Evolutionary conservation across 805 yeast species (phyloP).

Genomic region (Candida odintsovae): DNA sequence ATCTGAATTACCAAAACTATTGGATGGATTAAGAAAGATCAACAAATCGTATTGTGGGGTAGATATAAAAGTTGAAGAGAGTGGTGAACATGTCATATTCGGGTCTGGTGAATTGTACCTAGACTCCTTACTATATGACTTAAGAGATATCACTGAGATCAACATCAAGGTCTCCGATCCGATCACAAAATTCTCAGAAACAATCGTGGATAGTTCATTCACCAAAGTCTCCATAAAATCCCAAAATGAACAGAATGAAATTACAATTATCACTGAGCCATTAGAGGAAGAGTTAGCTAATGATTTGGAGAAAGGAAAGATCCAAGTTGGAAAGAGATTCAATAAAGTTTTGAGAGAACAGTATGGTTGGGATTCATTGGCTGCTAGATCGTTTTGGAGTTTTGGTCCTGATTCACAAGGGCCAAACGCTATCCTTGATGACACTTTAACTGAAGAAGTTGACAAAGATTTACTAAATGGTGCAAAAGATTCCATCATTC

Average conservation of each 20-base stretch:
- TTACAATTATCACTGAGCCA: constrained; percentile 77
- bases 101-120: constrained; percentile 87
- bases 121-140: constrained; percentile 77
- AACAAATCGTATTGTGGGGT: constrained; percentile 62
- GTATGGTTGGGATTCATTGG: constrained; percentile 78
- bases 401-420: constrained; percentile 54
- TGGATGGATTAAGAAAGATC: constrained; percentile 61
- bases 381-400: constrained; percentile 78
- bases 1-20: constrained; percentile 66
- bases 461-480: constrained; percentile 43
- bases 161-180: constrained; percentile 85
- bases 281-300: constrained; percentile 45
- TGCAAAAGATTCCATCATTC: constrained; percentile 50
- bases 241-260: constrained; percentile 44
- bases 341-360: constrained; percentile 49
- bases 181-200: constrained; percentile 71
- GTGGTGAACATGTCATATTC: constrained; percentile 76
- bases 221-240: constrained; percentile 62
- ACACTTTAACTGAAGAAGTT: constrained; percentile 67
- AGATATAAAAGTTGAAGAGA: constrained; percentile 71
- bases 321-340: constrained; percentile 34
- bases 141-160: constrained; percentile 53
- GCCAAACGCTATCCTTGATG: constrained; percentile 59
- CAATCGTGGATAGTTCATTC: constrained; percentile 59
- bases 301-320: constrained; percentile 49